Evolutionary conservation across 768 basidiomycete genomes (phyloP).

Genomic region (Tylopilus felleus): DNA sequence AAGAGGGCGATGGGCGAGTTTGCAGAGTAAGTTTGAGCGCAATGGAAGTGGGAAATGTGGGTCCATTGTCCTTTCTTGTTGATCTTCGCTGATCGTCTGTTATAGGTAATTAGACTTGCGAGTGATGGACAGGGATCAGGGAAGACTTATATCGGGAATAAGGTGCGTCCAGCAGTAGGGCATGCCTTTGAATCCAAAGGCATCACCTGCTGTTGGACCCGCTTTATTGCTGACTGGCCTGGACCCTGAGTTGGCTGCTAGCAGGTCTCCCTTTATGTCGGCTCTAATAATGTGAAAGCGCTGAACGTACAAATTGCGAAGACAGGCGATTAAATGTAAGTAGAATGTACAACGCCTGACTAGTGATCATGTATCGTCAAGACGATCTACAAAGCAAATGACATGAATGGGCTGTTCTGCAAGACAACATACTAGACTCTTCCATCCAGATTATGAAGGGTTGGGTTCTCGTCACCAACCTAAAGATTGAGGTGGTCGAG

Average conservation of each 20-base stretch:
- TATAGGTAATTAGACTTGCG: not conserved
- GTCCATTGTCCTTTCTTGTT: not conserved
- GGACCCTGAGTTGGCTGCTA: no score
- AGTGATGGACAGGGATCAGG: no score
- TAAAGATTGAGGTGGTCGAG: not conserved
- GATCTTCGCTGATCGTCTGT: not conserved
- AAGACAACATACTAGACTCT: no score
- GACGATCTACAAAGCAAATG: no score
- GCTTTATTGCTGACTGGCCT: conserved; percentile 5
- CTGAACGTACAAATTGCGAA: no score
- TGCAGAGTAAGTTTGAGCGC: not conserved
- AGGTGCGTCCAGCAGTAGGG: conserved; percentile 23
- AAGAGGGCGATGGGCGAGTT: not conserved
- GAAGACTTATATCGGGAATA: conserved; percentile 1
- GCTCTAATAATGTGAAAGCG: no score
- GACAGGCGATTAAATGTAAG: no score
- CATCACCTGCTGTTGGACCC: conserved; percentile 18
- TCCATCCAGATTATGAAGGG: no score
- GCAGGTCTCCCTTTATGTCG: no score
- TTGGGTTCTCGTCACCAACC: conserved; percentile 17
- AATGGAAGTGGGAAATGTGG: not conserved
- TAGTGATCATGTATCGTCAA: no score
- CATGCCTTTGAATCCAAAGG: conserved; percentile 6
- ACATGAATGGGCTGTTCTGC: no score
- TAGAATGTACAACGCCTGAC: no score